Evolutionary conservation across 2,329 filamentous ascomycete genomes (phyloP).

Genomic region (Ophiostoma tasmaniense): DNA sequence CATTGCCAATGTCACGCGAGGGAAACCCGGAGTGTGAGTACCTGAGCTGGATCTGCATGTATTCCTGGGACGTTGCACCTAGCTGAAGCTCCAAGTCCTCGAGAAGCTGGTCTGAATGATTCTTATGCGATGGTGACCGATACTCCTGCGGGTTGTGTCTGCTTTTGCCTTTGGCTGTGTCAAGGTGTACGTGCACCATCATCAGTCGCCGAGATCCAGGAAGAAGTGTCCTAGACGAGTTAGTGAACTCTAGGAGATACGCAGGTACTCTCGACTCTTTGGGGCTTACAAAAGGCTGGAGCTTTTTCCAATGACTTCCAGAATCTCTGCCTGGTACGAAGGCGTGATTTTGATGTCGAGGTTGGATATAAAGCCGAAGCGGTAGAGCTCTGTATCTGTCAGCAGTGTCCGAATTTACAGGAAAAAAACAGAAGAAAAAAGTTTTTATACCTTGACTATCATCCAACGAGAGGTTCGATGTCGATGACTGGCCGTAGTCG

Average conservation of each 20-base stretch:
- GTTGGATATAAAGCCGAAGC: slow-evolving; percentile 43
- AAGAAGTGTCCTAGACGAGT: slow-evolving; percentile 21
- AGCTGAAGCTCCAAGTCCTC: slow-evolving; percentile 51
- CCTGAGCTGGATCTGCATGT: slow-evolving; percentile 42
- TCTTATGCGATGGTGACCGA: slow-evolving; percentile 19
- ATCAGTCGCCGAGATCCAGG: slow-evolving; percentile 39
- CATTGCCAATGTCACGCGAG: slow-evolving; percentile 14
- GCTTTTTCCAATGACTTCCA: slow-evolving; percentile 41
- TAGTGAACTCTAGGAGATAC: background rate
- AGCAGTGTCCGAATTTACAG: background rate
- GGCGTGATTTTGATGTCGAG: slow-evolving; percentile 40
- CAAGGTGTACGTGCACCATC: slow-evolving; percentile 39
- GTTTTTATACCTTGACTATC: slow-evolving; percentile 14
- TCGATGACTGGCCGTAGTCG: slow-evolving; percentile 8
- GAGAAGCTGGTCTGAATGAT: slow-evolving; percentile 47
- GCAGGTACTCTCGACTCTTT: background rate
- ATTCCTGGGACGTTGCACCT: slow-evolving; percentile 39
- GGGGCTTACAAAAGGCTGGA: slow-evolving; percentile 32
- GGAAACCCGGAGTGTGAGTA: slow-evolving; percentile 52
- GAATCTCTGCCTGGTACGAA: slow-evolving; percentile 31
- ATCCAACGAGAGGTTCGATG: background rate
- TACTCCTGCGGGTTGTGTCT: slow-evolving; percentile 21
- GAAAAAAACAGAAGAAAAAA: background rate
- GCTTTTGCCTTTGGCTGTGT: slow-evolving; percentile 21
- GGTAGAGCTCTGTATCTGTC: slow-evolving; percentile 22